Evolutionary conservation across 2,329 filamentous ascomycete species (phyloP), one percentile per base, ranked within the genome.

Genomic region (Fusarium albidum): DNA sequence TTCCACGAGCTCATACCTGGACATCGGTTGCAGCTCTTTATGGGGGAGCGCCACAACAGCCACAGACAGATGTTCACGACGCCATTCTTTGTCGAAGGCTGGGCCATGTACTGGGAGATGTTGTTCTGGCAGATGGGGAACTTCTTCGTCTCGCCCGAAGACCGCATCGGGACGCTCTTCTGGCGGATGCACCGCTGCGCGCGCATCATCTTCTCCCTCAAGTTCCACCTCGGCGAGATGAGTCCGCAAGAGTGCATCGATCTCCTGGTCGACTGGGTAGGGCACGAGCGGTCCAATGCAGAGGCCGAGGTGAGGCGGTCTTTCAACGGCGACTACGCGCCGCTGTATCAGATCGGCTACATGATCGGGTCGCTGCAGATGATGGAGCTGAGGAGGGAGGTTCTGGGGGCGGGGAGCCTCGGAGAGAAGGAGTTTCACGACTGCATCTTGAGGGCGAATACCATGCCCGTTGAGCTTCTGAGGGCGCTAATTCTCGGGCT

Each of bases 111-210:
- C 65, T 86, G 83, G 83, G 84, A 86, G 69, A 73, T 85, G 61
- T 65, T 84, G 14, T 73, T 87, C 13, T 87, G 82, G 82, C 69
- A 80, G 34, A 74, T 79, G 25, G 75, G 75, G 26, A 76, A 79
- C 57, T 86, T 84, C 61, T 76, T 79, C 49, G 70, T 72, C 5
- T 73, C 74, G 1, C 74, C 82, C 0, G 78, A 82, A 52, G 80
- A 85, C 56, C 75, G 75, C 32, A 75, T 86, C 17, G 83, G 83
- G 0, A 82, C 84, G 57, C 69, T 87, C 8, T 86, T 85, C 66
- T 86, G 83, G 83, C 76, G 82, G 12, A 84, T 86, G 79, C 83
- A 87, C 65, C 80, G 84, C 25, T 85, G 83, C 59, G 79, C 80
- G 6, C 78, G 84, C 31, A 85, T 85, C 59, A 70, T 82, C 11